phyloP scores from a whole-genome alignment of 1,284 basidiomycete species.

The Ceratobasidium sp. region DNA sequence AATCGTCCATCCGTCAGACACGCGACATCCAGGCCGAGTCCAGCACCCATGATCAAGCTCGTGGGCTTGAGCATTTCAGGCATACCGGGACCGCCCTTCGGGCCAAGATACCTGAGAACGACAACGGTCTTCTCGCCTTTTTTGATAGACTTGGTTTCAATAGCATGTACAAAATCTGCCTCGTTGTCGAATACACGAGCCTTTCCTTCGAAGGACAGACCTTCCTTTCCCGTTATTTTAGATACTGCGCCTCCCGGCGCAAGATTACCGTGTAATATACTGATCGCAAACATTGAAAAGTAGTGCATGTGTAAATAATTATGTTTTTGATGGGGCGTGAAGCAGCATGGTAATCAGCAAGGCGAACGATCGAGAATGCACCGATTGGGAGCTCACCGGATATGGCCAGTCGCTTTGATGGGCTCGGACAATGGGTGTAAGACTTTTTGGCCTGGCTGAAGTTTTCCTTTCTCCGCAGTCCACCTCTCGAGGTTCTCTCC shows the following conservation, averaged over 20 bases:
- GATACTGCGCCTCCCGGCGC: conserved; percentile 92
- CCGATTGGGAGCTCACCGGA: conserved; percentile 61
- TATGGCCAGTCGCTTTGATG: conserved; percentile 87
- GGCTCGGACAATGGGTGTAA: conserved; percentile 82
- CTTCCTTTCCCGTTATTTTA: conserved; percentile 94
- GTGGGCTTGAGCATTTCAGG: conserved; percentile 94
- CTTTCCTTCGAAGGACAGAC: conserved; percentile 79
- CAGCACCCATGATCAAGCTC: conserved; percentile 89
- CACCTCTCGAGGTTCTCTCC: conserved; percentile 88
- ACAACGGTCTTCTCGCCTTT: conserved; percentile 90
- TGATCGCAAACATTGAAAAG: conserved; percentile 48
- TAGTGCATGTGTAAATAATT: conserved; percentile 18
- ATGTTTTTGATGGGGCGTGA: conserved; percentile 13
- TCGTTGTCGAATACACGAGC: conserved; percentile 85
- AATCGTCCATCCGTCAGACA: conserved; percentile 93
- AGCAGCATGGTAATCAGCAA: conserved; percentile 37
- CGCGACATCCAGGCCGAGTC: conserved; percentile 87
- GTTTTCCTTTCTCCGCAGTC: conserved; percentile 76
- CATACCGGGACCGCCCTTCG: conserved; percentile 91
- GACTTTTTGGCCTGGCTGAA: conserved; percentile 74
- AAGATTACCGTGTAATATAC: conserved; percentile 83
- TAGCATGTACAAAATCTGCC: conserved; percentile 77
- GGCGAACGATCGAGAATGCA: conserved; percentile 17
- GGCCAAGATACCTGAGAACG: conserved; percentile 85
- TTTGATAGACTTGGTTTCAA: conserved; percentile 78